Conservation (phyloP, 768 basidiomycete genomes). For the Tylopilus vinaceipallidus region DNA sequence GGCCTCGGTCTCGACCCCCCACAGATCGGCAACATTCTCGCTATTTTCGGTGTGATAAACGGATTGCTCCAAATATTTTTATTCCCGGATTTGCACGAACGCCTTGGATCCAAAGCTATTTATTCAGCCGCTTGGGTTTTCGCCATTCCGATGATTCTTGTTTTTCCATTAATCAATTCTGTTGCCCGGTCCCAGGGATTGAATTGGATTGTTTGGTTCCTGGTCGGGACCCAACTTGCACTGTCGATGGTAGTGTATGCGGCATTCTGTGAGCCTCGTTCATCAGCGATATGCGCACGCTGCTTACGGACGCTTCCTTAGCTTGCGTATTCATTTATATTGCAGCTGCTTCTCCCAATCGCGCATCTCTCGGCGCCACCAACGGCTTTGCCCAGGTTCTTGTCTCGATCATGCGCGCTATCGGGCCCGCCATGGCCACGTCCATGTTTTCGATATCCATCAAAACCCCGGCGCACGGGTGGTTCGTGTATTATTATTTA, state of each 20-base stretch:
- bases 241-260: slow-evolving; percentile 48
- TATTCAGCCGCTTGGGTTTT: slow-evolving; percentile 52
- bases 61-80: slow-evolving; percentile 66
- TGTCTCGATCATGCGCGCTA: slow-evolving; percentile 37
- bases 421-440: slow-evolving; percentile 57
- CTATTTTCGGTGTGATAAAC: slow-evolving; percentile 58
- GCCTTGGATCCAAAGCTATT: slow-evolving; percentile 61
- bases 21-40: slow-evolving; percentile 63
- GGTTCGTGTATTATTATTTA: slow-evolving; percentile 31
- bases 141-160: slow-evolving; percentile 50
- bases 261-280: slow-evolving; percentile 49
- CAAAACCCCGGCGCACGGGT: slow-evolving; percentile 32
- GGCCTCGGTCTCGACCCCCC: slow-evolving; percentile 68
- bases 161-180: slow-evolving; percentile 60
- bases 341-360: slow-evolving; percentile 61
- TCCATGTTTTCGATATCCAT: slow-evolving; percentile 71
- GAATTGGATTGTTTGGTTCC: slow-evolving; percentile 44
- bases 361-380: slow-evolving; percentile 66
- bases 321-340: slow-evolving; percentile 74
- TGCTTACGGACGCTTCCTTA: slow-evolving; percentile 23
- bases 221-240: slow-evolving; percentile 49
- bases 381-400: slow-evolving; percentile 60
- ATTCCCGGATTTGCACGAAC: slow-evolving; percentile 60
- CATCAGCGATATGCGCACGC: not conserved
- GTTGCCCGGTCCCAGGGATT: slow-evolving; percentile 53